Evolutionary conservation across 345 rosid species (phyloP), one percentile per base, ranked within the genome.

Genomic region (Arabis hirsuta): DNA sequence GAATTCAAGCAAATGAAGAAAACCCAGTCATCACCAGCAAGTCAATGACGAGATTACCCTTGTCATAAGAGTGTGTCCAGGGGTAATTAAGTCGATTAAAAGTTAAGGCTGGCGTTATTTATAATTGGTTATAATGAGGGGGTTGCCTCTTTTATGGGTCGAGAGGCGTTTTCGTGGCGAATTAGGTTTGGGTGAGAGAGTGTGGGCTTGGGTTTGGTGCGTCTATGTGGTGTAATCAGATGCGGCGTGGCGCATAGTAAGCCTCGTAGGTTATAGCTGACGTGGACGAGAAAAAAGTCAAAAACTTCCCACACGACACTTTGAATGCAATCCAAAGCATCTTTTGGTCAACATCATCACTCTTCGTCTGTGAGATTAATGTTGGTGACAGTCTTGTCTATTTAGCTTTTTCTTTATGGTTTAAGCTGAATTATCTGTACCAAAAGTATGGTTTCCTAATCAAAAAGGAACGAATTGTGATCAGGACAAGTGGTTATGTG

Each of bases 101-200:
- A 62, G 65, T 68, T 6, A 69, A 39, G 60, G 31, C 54, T 76
- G 67, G 75, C 63, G 73, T 69, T 76, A 46, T 62, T 27, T 55
- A 62, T 45, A 62, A 76, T 69, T 55, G 65, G 65, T 76, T 69
- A 47, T 73, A 4, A 64, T 56, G 70, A 69, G 79, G 79, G 79
- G 64, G 50, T 54, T 62, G 65, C 74, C 74, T 68, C 69, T 75
- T 75, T 75, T 67, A 75, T 75, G 65, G 79, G 79, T 67, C 69
- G 74, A 36, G 79, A 67, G 79, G 64, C 79, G 58, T 67, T 75
- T 75, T 61, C 73, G 65, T 76, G 61, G 75, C 79, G 55, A 29
- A 76, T 76, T 76, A 69, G 79, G 79, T 76, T 50, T 76, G 74
- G 36, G 8, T 0, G 7, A 32, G 36, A 32, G 36, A 5, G 36